Evolutionary conservation across 805 yeast genomes (phyloP), one percentile per base, ranked within the genome.

Genomic region (Alloascoidea africana): DNA sequence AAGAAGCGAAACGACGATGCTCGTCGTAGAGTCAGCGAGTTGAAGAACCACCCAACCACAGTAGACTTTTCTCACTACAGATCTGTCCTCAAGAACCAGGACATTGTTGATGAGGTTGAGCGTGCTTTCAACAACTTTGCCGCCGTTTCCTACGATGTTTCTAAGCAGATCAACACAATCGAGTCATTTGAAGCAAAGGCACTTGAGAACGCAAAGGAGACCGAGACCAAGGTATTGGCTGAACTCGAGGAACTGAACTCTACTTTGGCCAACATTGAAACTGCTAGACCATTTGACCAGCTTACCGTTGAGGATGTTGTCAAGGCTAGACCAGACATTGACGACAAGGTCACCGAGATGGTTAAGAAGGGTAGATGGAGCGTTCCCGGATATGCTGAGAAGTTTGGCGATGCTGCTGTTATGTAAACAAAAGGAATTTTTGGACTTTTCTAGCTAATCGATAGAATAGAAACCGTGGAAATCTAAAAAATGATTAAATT

Each of bases 1-100:
- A 87, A 87, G 67, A 89, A 91, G 83, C 84, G 98, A 74, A 80
- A 86, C 63, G 98, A 91, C 56, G 97, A 91, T 60, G 97, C 97
- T 50, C 81, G 86, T 69, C 79, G 84, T 66, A 72, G 70, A 53
- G 66, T 83, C 51, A 64, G 69, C 50, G 79, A 76, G 46, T 69
- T 89, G 50, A 67, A 75, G 56, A 65, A 69, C 47, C 89, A 84
- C 64, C 63, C 86, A 45, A 68, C 84, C 41, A 66, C 65, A 32
- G 85, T 91, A 46, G 95, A 89, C 63, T 89, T 87, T 48, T 62
- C 67, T 38, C 68, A 75, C 62, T 91, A 87, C 76, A 80, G 77
- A 58, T 64, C 78, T 15, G 66, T 74, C 40, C 73, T 91, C 60
- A 81, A 81, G 69, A 91, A 91, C 75, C 65, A 70, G 52, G 68